Percentiles rank a stretch among this genome's conserved stretches.
Conservation (phyloP, 345 rosid genomes). For the Excoecaria agallocha region DNA sequence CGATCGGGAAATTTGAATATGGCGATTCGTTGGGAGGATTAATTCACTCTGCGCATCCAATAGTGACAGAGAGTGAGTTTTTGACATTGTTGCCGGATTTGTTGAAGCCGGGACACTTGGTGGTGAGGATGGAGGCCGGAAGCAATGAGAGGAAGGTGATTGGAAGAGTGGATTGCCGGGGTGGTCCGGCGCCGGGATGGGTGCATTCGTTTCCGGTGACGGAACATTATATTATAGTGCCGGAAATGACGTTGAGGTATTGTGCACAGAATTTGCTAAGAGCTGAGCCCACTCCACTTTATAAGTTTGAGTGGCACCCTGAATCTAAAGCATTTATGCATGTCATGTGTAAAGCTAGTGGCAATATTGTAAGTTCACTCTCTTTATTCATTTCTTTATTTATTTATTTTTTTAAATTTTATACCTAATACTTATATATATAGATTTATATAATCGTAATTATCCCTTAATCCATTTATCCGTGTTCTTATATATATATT, state of each 20-base stretch:
- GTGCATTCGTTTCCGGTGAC: constrained; percentile 96
- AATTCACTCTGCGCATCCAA: constrained; percentile 89
- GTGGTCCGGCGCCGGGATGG: constrained; percentile 91
- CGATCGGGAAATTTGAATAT: constrained; percentile 68
- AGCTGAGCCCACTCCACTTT: constrained; percentile 93
- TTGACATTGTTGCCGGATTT: constrained; percentile 81
- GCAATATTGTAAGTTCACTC: constrained; percentile 59
- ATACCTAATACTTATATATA: no score
- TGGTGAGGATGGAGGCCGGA: constrained; percentile 76
- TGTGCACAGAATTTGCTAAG: constrained; percentile 66
- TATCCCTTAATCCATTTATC: no score
- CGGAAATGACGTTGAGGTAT: constrained; percentile 91
- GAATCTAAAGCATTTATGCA: constrained; percentile 66
- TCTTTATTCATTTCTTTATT: no score
- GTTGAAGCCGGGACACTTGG: constrained; percentile 69
- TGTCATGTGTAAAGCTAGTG: constrained; percentile 83
- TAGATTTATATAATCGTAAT: no score
- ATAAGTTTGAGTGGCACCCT: constrained; percentile 94
- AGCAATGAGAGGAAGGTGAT: constrained; percentile 78
- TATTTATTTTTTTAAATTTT: no score
- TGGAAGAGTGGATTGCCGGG: constrained; percentile 71
- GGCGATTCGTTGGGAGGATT: constrained; percentile 67
- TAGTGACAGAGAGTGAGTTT: constrained; percentile 72
- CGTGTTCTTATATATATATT: no score
- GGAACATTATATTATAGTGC: constrained; percentile 70